Base-by-base conservation (phyloP, 306 rosid species). In the Astragalus glycyphyllos region DNA sequence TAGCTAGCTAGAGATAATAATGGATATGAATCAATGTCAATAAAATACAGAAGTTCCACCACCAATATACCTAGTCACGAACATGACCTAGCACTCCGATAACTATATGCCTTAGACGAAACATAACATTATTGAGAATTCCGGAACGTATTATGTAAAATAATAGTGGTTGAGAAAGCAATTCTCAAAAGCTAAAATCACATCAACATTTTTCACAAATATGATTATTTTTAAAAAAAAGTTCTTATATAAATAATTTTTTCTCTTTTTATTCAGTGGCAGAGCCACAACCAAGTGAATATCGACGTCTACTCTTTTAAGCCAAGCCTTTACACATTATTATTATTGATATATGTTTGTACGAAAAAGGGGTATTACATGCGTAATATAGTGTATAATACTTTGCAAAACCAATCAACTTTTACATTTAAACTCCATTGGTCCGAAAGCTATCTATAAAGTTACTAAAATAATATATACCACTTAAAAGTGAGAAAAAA, bases 31-130 rank as follows among this genome's bases (percentile, higher is more conserved):
- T 20, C 23, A 20, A 20, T 16, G 7, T 31, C 17, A 11, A 64
- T 4, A 54, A 55, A 68, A 40, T 32, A 7, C 4, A 37, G 29
- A 68, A 47, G 8, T 4, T 11, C 56, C 56, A 16, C 26, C 67
- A 35, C 38, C 13, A 48, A 46, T 38, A 16, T 76, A 35, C 69
- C 78, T 65, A 47, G 73, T 78, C 82, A 78, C 55, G 53, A 57
- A 31, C 69, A 38, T 31, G 32, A 47, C 74, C 40, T 50, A 38
- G 64, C 73, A 65, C 50, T 64, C 41, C 51, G 1, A 74, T 55
- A 31, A 63, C 35, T 12, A 20, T 26, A 54, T 44, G 67, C 60
- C 58, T 23, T 8, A 34, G 38, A 57, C 64, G 6, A 65, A 57
- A 47, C 44, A 57, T 37, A 8, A 15, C 64, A 72, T 72, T 65